A percentile compares a stretch with the other conserved stretches of the same genome.
These are phyloP conservation scores for Suhomyces canberraensis DNA, from an alignment of 805 yeast species.

Conservation along the genomic window DNA sequence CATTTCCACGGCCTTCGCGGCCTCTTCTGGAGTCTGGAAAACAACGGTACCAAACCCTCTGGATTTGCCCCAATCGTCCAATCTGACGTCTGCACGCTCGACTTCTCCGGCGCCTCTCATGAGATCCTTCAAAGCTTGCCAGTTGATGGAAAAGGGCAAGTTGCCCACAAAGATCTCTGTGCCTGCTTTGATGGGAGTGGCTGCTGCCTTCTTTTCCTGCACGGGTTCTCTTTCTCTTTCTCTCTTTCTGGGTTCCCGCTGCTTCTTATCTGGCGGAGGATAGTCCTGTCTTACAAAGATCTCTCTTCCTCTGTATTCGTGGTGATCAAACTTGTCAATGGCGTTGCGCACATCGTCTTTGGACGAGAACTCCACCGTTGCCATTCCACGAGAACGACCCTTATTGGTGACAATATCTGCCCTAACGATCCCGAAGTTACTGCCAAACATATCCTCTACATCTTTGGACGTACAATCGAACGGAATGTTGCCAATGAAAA, in stretches of 20 bases:
- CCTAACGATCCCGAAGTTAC: constrained; percentile 50
- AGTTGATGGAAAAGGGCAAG: constrained; percentile 73
- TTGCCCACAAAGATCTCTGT: constrained; percentile 74
- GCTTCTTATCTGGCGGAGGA: constrained; percentile 62
- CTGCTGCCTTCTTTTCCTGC: constrained; percentile 14
- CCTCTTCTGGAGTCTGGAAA: constrained; percentile 64
- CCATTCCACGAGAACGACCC: constrained; percentile 87
- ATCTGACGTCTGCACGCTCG: constrained; percentile 75
- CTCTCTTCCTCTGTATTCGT: constrained; percentile 65
- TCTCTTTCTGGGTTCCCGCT: constrained; percentile 20
- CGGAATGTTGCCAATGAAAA: constrained; percentile 73
- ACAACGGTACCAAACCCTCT: constrained; percentile 84
- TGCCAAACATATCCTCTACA: constrained; percentile 56
- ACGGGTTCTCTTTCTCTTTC: constrained; percentile 19
- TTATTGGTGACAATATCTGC: constrained; percentile 80
- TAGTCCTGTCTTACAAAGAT: constrained; percentile 89
- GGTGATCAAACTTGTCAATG: constrained; percentile 64
- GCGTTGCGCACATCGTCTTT: constrained; percentile 69
- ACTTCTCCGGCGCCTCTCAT: constrained; percentile 76
- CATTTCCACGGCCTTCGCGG: constrained; percentile 63
- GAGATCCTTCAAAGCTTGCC: constrained; percentile 85
- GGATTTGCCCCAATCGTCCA: constrained; percentile 67
- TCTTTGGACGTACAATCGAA: constrained; percentile 59
- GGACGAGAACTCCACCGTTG: constrained; percentile 77
- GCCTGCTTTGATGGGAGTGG: constrained; percentile 32